These are phyloP conservation scores for Parathielavia hyrcaniae DNA, from an alignment of 495 filamentous ascomycete species.

Conservation along the genomic window DNA sequence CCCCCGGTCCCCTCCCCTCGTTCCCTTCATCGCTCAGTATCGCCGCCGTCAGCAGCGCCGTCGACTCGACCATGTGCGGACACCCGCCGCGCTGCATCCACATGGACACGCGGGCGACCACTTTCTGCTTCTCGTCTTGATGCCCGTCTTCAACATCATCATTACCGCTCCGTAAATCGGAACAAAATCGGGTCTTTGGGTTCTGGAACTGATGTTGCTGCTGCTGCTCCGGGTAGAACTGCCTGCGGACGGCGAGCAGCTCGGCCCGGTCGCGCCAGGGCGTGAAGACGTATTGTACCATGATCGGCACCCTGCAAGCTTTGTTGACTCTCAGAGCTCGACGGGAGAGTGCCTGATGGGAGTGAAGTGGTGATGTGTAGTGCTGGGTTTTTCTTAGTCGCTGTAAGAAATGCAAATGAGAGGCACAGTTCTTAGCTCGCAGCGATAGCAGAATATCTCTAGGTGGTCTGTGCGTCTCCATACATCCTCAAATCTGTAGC, in stretches of 20 bases:
- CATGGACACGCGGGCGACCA: slow-evolving; percentile 47
- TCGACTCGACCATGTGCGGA: slow-evolving; percentile 76
- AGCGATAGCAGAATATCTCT: too few relatives aligned
- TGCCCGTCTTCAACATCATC: too few relatives aligned
- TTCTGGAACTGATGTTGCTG: background rate
- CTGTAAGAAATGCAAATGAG: background rate
- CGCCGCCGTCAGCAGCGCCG: slow-evolving; percentile 68
- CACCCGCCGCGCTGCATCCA: slow-evolving; percentile 65
- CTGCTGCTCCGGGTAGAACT: slow-evolving; percentile 54
- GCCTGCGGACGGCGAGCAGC: slow-evolving; percentile 57
- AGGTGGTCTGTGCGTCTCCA: too few relatives aligned
- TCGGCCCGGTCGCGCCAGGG: slow-evolving; percentile 67
- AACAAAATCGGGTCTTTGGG: background rate
- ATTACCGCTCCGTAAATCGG: background rate
- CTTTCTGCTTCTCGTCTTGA: slow-evolving; percentile 23
- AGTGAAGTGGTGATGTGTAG: too few relatives aligned
- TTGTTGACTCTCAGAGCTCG: background rate
- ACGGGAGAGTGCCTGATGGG: too few relatives aligned
- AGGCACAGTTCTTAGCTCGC: too few relatives aligned
- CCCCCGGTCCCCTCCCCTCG: background rate
- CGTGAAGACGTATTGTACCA: slow-evolving; percentile 72
- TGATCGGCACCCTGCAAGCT: slow-evolving; percentile 20
- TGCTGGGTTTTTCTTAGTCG: background rate
- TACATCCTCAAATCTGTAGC: too few relatives aligned
- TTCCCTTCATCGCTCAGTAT: slow-evolving; percentile 55